Base-by-base conservation (phyloP, 768 basidiomycete species). In the Postia placenta region DNA sequence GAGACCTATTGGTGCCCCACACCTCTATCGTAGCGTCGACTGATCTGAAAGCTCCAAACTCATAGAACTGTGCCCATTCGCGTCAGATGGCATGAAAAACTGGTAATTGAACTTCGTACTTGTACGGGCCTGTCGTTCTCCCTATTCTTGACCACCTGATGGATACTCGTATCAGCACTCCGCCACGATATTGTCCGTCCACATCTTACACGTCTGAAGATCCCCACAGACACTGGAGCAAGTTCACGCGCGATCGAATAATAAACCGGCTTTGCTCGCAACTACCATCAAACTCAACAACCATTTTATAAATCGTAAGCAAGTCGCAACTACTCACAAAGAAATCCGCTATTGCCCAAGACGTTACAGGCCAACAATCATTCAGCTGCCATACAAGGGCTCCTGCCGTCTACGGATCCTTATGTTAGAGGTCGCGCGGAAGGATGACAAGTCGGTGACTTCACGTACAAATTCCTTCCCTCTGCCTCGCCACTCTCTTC, bases 381-480 rank as follows among this genome's bases (percentile, higher is more conserved):
- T 90, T 89, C 50, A 91, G 71, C 81, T 89, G 58, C 93, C 93
- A 95, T 14, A 95, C 91, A 36, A 97, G 75, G 15, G 92, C 93
- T 37, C 91, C 92, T 2, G 90, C 79, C 1, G 85, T 91, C 54
- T 56, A n/a, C 17, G 4, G 63, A 64, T 33, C 61, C 54, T n/a
- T n/a, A n/a, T n/a, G n/a, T n/a, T n/a, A n/a, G n/a, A n/a, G n/a
- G n/a, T n/a, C n/a, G n/a, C n/a, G n/a, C n/a, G n/a, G 20, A 19
- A 20, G 45, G 19, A 47, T 22, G 19, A 36, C 30, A 45, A 42
- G 7, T n/a, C 17, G 83, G 82, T n/a, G n/a, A n/a, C n/a, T n/a
- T n/a, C n/a, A 84, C 74, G 58, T 77, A 75, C 53, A 60, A 86
- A 83, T 61, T 95, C 86, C 59, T 71, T 79, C 4, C 91, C 92